phyloP scores from a whole-genome alignment of 371 early-diverging fungal genomes.

The Apophysomyces elegans region DNA sequence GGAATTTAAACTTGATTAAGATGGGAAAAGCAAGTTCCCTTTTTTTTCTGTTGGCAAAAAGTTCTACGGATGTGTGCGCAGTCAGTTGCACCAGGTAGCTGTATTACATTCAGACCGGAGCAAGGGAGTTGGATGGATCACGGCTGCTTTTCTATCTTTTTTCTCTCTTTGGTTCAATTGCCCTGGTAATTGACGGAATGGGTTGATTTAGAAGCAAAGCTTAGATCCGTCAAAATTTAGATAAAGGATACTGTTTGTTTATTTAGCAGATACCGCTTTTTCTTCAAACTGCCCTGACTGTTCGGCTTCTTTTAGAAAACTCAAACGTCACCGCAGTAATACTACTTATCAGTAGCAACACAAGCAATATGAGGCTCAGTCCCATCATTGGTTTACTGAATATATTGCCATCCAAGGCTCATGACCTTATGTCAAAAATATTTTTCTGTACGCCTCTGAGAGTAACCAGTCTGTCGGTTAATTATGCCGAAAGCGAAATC shows the following conservation, averaged over 20 bases:
- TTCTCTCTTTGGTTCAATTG: neutral
- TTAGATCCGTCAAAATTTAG: neutral
- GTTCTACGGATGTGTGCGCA: neutral
- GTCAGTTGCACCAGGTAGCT: neutral
- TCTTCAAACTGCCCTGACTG: neutral
- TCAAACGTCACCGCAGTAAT: neutral
- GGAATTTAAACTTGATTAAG: constrained; percentile 11
- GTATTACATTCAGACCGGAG: neutral
- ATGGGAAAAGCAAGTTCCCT: neutral
- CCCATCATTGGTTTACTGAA: neutral
- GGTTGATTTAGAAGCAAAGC: neutral
- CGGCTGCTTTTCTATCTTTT: neutral
- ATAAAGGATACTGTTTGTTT: neutral
- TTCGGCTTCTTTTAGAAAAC: neutral
- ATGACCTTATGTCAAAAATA: neutral
- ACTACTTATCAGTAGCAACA: neutral
- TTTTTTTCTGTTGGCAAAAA: neutral
- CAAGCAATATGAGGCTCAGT: constrained; percentile 1
- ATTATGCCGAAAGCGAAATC: neutral
- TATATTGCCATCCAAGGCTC: neutral
- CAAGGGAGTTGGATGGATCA: neutral
- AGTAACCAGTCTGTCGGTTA: neutral
- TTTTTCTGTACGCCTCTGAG: neutral
- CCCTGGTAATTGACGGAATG: neutral
- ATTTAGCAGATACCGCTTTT: neutral